Base-by-base conservation (phyloP, 352 stramenopile genomes). In the Phytophthora pseudosyringae region DNA sequence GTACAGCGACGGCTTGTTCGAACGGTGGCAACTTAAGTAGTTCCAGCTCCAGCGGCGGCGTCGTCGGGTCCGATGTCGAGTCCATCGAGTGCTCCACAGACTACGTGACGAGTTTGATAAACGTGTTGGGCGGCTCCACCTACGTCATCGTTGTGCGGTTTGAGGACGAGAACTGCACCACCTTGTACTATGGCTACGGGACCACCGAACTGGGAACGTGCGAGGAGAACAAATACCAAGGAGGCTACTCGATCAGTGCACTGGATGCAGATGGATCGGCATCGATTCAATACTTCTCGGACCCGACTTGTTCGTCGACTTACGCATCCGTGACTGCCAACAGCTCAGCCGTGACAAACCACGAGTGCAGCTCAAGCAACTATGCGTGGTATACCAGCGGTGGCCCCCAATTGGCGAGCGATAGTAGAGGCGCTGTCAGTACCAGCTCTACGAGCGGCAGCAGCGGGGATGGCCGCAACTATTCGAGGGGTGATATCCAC, bases 381-480 rank as follows among this genome's bases (percentile, higher is more conserved):
- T 62, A 61, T 46, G 49, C 16, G 32, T 67, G 59, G 59, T 67
- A 67, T 31, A 59, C 31, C 16, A 35, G 40, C 43, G 56, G 29
- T 35, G 43, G 36, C 25, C 3, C 25, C 4, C 13, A 40, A 25
- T 13, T 40, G 6, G 0, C 15, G n/a, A 49, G 12, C 25, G 32
- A 41, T 51, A 38, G 11, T 32, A 56, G 16, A 2, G 32, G 13
- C 15, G 10, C 18, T 49, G 6, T 25, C 11, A 13, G 4, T 11
- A 18, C 12, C 21, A 28, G 16, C 12, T 40, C 33, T 21, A 18
- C 10, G 25, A 36, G 29, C 49, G 25, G 45, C 49, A 31, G 7
- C 18, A 44, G 40, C 29, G 31, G 15, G 7, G 31, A 53, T 41
- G 15, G 45, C 3, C 41, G 7, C 38, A 11, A 25, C n/a, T 44